A percentile compares a stretch with the other conserved stretches of the same genome.
phyloP scores from a whole-genome alignment of 1,139 yeast genomes.

The Casaregolazyma suthepensis region DNA sequence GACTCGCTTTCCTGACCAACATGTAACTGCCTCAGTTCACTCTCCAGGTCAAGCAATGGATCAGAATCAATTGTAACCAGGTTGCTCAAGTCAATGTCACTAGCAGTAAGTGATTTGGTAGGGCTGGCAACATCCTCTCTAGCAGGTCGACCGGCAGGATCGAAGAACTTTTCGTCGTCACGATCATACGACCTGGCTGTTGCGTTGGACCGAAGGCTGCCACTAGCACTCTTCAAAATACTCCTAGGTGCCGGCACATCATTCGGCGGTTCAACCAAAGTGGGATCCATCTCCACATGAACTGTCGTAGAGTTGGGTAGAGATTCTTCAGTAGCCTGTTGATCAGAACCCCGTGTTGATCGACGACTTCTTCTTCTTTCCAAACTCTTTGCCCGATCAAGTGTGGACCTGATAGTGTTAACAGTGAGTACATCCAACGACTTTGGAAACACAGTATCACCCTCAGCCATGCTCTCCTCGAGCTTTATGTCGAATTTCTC shows the following conservation, averaged over 20 bases:
- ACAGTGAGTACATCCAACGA: conserved; percentile 30
- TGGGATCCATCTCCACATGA: conserved; percentile 20
- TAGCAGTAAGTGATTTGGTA: conserved; percentile 2
- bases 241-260: conserved; percentile 20
- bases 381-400: conserved; percentile 33
- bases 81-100: conserved; percentile 8
- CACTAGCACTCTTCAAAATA: conserved; percentile 21
- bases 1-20: not conserved
- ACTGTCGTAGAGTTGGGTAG: conserved; percentile 31
- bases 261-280: conserved; percentile 11
- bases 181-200: conserved; percentile 6
- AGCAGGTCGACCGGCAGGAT: not conserved
- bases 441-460: conserved; percentile 35
- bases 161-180: not conserved
- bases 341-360: conserved; percentile 17
- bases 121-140: not conserved
- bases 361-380: conserved; percentile 32
- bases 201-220: conserved; percentile 1
- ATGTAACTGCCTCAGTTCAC: conserved; percentile 8
- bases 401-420: conserved; percentile 32
- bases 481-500: conserved; percentile 14
- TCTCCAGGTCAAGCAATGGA: conserved; percentile 14
- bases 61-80: conserved; percentile 16
- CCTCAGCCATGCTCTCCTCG: conserved; percentile 23
- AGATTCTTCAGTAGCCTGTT: conserved; percentile 19